A percentile compares a stretch with the other conserved stretches of the same genome.
phyloP scores from a whole-genome alignment of 129 eudicot genomes.

The Tagetes patula region DNA sequence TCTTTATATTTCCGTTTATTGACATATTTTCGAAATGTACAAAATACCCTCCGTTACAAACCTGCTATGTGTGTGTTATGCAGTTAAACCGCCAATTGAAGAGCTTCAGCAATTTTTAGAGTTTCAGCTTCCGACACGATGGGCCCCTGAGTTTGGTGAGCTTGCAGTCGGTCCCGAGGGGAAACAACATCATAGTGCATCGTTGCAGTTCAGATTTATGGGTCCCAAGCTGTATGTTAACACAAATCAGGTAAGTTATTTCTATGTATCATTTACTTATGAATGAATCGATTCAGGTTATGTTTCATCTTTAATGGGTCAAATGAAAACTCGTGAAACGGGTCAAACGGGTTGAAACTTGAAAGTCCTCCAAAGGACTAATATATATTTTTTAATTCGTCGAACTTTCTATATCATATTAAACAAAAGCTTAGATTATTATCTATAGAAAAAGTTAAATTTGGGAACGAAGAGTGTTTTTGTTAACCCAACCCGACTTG shows the following conservation, averaged over 20 bases:
- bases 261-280: neutral
- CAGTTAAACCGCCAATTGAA: conserved; percentile 78
- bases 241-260: conserved; percentile 48
- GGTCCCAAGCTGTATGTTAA: conserved; percentile 80
- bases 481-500: neutral
- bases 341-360: conserved; percentile 12
- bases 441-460: neutral
- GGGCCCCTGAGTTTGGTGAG: conserved; percentile 81
- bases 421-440: neutral
- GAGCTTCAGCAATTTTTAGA: conserved; percentile 72
- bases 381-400: neutral
- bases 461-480: neutral
- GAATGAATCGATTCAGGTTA: neutral
- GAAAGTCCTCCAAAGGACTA: neutral
- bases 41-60: conserved; percentile 5
- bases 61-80: conserved; percentile 13
- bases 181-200: conserved; percentile 51
- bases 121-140: conserved; percentile 72
- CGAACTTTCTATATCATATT: neutral
- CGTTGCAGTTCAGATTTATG: conserved; percentile 65
- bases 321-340: neutral
- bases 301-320: neutral
- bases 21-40: conserved; percentile 2
- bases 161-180: conserved; percentile 72
- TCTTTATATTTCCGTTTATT: neutral